Conservation (phyloP, 805 yeast genomes). For the Yarrowia sp. region DNA sequence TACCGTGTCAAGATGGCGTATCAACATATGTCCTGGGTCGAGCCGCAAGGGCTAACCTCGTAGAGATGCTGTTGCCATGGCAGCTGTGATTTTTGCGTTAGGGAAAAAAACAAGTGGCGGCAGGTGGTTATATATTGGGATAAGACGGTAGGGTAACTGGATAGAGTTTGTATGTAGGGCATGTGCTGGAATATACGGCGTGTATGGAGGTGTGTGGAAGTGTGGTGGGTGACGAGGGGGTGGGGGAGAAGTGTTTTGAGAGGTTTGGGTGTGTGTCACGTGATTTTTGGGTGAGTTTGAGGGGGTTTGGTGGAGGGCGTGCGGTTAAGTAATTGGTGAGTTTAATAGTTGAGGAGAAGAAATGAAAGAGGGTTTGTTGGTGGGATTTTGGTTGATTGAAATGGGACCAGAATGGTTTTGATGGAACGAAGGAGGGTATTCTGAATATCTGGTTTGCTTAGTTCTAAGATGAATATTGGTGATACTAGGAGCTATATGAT, state of each 20-base stretch:
- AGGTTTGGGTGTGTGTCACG: too few species aligned
- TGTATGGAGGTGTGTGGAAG: background rate
- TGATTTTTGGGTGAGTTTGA: too few species aligned
- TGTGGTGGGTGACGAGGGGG: background rate
- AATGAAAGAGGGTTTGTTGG: too few species aligned
- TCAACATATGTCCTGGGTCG: constrained; percentile 42
- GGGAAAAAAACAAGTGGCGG: constrained; percentile 28
- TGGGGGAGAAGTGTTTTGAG: background rate
- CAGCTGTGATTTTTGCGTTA: constrained; percentile 40
- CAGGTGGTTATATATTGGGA: background rate
- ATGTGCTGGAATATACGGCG: background rate
- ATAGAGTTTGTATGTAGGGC: background rate
- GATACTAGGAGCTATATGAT: too few species aligned
- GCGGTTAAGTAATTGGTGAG: too few species aligned
- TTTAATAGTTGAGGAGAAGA: too few species aligned
- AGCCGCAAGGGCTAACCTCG: constrained; percentile 40
- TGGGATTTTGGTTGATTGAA: too few species aligned
- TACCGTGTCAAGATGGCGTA: constrained; percentile 35
- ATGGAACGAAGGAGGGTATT: too few species aligned
- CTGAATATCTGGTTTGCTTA: too few species aligned
- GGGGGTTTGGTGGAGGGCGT: too few species aligned
- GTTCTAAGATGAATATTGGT: too few species aligned
- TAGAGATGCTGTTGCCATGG: constrained; percentile 39
- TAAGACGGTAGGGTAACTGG: background rate
- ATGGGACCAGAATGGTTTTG: too few species aligned